phyloP scores from a whole-genome alignment of 2,329 filamentous ascomycete species.

The Pseudodiploospora longispora region DNA sequence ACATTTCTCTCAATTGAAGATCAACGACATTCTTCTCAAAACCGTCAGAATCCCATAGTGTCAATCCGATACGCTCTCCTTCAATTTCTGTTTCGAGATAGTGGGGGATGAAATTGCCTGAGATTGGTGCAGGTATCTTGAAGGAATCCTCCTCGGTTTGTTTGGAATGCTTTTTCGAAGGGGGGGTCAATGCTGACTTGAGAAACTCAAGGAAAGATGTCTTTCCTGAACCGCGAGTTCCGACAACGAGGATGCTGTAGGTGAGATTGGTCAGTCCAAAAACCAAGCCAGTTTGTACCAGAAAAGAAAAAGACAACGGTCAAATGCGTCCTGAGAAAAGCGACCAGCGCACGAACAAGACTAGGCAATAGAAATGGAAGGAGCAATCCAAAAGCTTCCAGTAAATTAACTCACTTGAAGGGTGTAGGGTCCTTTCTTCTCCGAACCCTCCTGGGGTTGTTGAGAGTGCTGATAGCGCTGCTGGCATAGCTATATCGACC shows the following conservation, averaged over 20 bases:
- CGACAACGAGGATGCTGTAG: conserved; percentile 77
- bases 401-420: conserved; percentile 74
- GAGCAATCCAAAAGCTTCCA: too few relatives aligned
- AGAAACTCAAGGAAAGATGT: conserved; percentile 96
- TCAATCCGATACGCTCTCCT: conserved; percentile 81
- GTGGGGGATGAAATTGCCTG: conserved; percentile 72
- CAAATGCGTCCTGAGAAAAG: background rate
- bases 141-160: conserved; percentile 52
- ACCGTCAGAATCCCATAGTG: conserved; percentile 93
- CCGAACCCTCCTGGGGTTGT: conserved; percentile 83
- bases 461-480: conserved; percentile 82
- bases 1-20: conserved; percentile 85
- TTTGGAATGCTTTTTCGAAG: conserved; percentile 65
- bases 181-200: conserved; percentile 73
- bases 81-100: conserved; percentile 95
- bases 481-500: conserved; percentile 95
- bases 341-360: too few relatives aligned
- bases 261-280: background rate
- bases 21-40: conserved; percentile 93
- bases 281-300: conserved; percentile 10
- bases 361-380: too few relatives aligned
- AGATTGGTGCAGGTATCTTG: conserved; percentile 41
- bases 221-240: conserved; percentile 82
- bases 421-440: conserved; percentile 95
- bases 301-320: background rate